Evolutionary conservation across 2,329 filamentous ascomycete genomes (phyloP).

Genomic region (Atkinsonella hypoxylon): DNA sequence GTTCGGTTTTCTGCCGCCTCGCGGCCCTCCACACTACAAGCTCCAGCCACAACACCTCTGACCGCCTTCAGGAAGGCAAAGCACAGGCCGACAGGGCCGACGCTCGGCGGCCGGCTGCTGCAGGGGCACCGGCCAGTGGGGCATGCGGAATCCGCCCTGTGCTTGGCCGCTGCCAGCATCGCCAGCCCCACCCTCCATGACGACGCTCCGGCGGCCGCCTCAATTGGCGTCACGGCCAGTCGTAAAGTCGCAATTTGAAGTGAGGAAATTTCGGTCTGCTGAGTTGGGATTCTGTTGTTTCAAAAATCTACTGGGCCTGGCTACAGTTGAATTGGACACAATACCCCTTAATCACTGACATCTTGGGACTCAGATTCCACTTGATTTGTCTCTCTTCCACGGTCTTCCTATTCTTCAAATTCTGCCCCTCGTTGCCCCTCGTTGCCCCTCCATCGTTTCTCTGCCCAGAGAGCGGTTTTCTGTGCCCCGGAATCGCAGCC

Average conservation of each 20-base stretch:
- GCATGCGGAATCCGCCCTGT: not conserved
- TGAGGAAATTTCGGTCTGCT: not conserved
- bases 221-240: not conserved
- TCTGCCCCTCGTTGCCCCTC: not conserved
- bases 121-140: constrained; percentile 1
- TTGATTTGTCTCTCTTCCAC: not conserved
- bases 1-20: constrained; percentile 1
- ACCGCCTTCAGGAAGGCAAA: constrained; percentile 7
- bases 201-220: constrained; percentile 5
- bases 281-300: not conserved
- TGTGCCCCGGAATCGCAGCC: not conserved
- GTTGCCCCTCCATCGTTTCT: not conserved
- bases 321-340: not conserved
- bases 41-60: constrained; percentile 2
- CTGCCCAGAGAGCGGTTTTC: too few species aligned
- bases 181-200: constrained; percentile 8
- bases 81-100: too few species aligned
- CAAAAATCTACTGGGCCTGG: constrained; percentile 5
- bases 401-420: not conserved
- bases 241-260: constrained; percentile 1
- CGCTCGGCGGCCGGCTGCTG: too few species aligned
- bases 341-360: not conserved
- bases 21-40: not conserved
- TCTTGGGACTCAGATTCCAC: not conserved
- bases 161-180: constrained; percentile 1